phyloP scores from a whole-genome alignment of 345 rosid species.

The Aquilaria malaccensis region DNA sequence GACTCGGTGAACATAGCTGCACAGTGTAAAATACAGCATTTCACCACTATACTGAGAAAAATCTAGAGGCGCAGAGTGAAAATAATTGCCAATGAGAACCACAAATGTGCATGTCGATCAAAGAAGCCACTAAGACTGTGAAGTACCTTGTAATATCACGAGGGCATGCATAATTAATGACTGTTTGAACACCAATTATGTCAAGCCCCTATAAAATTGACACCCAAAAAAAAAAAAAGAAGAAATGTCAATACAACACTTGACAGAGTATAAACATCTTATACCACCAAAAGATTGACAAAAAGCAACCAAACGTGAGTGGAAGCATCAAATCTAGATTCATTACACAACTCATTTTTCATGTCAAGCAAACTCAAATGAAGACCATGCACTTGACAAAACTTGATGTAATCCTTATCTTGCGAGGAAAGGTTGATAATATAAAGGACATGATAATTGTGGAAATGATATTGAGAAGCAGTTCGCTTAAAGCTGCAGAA shows the following conservation, averaged over 20 bases:
- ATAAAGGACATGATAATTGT: too few species aligned
- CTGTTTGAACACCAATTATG: conserved; percentile 93
- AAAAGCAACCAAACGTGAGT: neutral
- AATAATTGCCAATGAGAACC: neutral
- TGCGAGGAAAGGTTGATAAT: too few species aligned
- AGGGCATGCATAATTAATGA: conserved; percentile 94
- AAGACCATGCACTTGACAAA: neutral
- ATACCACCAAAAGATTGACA: neutral
- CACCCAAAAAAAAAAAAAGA: neutral
- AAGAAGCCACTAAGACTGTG: neutral
- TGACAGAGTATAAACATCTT: too few species aligned
- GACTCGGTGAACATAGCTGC: conserved; percentile 92
- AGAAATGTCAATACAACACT: conserved; percentile 3
- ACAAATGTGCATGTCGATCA: neutral
- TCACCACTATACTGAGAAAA: neutral
- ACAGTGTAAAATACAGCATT: conserved; percentile 9
- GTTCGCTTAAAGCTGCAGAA: too few species aligned
- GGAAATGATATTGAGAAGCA: too few species aligned
- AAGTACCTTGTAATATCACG: conserved; percentile 83
- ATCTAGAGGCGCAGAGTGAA: neutral
- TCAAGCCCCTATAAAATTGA: conserved; percentile 66
- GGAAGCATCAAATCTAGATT: neutral
- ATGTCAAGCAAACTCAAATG: neutral
- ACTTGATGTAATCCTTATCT: neutral
- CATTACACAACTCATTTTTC: neutral